Conservation (phyloP, 2,329 filamentous ascomycete species). For the Paraconiothyrium sp. region DNA sequence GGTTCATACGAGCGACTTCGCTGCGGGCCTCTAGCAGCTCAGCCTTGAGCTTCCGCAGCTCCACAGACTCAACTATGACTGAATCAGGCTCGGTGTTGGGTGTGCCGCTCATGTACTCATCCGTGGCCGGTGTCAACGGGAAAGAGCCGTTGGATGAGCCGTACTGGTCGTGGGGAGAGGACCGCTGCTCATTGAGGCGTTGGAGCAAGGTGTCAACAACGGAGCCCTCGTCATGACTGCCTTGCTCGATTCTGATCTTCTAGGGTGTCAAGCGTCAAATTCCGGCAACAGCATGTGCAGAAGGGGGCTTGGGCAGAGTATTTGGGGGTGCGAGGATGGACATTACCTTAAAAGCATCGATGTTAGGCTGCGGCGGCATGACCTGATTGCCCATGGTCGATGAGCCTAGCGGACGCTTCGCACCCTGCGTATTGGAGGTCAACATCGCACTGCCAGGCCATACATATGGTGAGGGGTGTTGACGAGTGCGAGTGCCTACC, state of each 20-base stretch:
- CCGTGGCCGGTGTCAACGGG: slow-evolving; percentile 70
- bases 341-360: slow-evolving; percentile 46
- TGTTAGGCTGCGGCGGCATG: slow-evolving; percentile 29
- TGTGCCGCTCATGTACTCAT: slow-evolving; percentile 57
- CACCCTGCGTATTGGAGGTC: slow-evolving; percentile 49
- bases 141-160: slow-evolving; percentile 68
- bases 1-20: slow-evolving; percentile 75
- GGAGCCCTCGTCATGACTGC: slow-evolving; percentile 39
- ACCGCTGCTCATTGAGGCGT: slow-evolving; percentile 72
- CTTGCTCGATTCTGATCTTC: slow-evolving; percentile 58
- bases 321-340: neutral
- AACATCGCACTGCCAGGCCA: slow-evolving; percentile 38
- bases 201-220: slow-evolving; percentile 73
- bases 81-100: slow-evolving; percentile 37
- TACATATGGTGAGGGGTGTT: slow-evolving; percentile 27
- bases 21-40: slow-evolving; percentile 76
- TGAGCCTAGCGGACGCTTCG: slow-evolving; percentile 51
- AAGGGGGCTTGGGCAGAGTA: neutral
- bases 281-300: neutral
- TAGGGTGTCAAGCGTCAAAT: slow-evolving; percentile 48
- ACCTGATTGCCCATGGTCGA: slow-evolving; percentile 47
- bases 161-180: slow-evolving; percentile 61
- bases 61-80: slow-evolving; percentile 59
- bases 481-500: slow-evolving; percentile 43
- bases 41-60: slow-evolving; percentile 73